Evolutionary conservation across 2,329 filamentous ascomycete genomes (phyloP).

Genomic region (Capronia americana): DNA sequence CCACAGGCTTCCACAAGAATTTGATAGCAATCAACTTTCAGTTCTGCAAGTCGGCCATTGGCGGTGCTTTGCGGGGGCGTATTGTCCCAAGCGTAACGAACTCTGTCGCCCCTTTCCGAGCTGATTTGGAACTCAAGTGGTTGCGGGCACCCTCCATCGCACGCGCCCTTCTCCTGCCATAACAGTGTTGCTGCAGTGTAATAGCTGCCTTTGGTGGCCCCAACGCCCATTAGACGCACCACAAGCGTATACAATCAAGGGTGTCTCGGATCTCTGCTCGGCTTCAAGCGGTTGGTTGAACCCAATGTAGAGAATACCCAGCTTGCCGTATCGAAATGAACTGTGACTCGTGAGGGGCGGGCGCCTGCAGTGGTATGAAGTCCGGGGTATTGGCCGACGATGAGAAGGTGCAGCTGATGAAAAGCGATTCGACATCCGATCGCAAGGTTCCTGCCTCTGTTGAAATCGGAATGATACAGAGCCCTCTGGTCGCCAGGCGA

Average conservation of each 20-base stretch:
- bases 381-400: no score
- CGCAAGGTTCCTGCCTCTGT: no score
- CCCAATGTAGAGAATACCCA: not conserved
- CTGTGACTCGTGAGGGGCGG: not conserved
- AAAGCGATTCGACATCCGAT: no score
- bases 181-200: not conserved
- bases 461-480: no score
- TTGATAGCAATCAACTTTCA: not conserved
- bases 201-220: not conserved
- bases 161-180: not conserved
- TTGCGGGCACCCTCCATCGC: not conserved
- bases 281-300: not conserved
- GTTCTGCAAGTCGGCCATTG: not conserved
- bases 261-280: not conserved
- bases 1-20: not conserved
- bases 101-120: not conserved
- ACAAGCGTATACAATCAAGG: not conserved
- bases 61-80: not conserved
- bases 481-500: no score
- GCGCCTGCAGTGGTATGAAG: no score
- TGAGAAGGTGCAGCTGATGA: no score
- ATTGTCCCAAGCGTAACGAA: conserved; percentile 1
- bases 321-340: not conserved
- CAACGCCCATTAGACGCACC: not conserved
- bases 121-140: not conserved